Percentiles rank a stretch among this genome's conserved stretches.
Evolutionary conservation across 2,329 filamentous ascomycete genomes (phyloP).

Genomic region (Ophiostoma sp.): DNA sequence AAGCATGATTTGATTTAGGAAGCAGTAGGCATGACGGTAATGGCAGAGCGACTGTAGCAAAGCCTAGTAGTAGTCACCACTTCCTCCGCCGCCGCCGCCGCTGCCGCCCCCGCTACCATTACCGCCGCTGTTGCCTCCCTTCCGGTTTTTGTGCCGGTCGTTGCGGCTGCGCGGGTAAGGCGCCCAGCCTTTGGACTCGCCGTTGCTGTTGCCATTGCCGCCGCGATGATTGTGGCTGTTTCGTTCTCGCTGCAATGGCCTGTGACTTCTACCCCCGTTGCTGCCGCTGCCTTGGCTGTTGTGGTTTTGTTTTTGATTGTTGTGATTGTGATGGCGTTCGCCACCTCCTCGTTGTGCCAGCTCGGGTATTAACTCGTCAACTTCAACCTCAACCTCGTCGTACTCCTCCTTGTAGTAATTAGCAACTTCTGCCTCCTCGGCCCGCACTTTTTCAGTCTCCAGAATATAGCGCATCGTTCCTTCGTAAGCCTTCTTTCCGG

Average conservation of each 20-base stretch:
- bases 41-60: neutral
- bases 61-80: constrained; percentile 9
- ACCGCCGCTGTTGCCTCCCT: constrained; percentile 29
- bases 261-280: neutral
- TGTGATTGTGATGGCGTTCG: neutral
- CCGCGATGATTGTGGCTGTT: constrained; percentile 10
- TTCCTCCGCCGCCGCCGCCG: neutral
- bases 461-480: constrained; percentile 88
- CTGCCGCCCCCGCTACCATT: neutral
- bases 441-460: constrained; percentile 66
- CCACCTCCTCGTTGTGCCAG: constrained; percentile 14
- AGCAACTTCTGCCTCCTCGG: constrained; percentile 63
- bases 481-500: constrained; percentile 48
- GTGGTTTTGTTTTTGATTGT: neutral
- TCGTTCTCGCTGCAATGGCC: constrained; percentile 20
- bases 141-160: constrained; percentile 20
- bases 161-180: constrained; percentile 21
- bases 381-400: constrained; percentile 71
- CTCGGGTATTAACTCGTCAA: constrained; percentile 57
- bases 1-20: neutral
- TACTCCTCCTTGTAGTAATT: constrained; percentile 68
- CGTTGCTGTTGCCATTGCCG: constrained; percentile 2
- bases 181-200: constrained; percentile 16
- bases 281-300: neutral
- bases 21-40: neutral